Percentiles rank a stretch among this genome's conserved stretches.
Evolutionary conservation across 1,284 basidiomycete genomes (phyloP).

Genomic region (Ganoderma leucocontextum): DNA sequence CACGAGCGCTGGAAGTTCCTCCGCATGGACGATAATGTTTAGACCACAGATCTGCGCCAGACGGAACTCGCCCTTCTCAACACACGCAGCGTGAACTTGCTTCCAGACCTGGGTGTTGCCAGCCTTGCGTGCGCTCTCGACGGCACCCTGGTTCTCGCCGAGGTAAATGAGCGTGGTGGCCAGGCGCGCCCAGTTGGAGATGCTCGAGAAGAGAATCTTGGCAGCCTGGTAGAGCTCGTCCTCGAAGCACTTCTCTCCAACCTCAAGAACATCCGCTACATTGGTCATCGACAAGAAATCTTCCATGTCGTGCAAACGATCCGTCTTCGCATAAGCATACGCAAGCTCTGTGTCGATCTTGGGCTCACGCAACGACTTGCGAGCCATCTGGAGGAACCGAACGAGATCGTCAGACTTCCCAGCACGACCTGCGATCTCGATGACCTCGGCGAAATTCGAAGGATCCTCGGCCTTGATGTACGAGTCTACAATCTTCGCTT

Average conservation of each 20-base stretch:
- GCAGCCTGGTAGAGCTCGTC: constrained; percentile 98
- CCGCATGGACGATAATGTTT: constrained; percentile 94
- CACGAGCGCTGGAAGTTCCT: constrained; percentile 88
- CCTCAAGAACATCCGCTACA: constrained; percentile 94
- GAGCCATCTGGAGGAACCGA: constrained; percentile 98
- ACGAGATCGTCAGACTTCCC: constrained; percentile 99
- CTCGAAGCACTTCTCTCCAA: constrained; percentile 99
- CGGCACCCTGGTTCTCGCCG: constrained; percentile 97
- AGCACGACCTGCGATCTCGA: constrained; percentile 95
- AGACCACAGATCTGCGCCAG: constrained; percentile 98
- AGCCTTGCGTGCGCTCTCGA: constrained; percentile 98
- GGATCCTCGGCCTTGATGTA: constrained; percentile 99
- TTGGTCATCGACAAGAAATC: constrained; percentile 99
- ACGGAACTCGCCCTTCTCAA: constrained; percentile 97
- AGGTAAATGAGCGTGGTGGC: constrained; percentile 99
- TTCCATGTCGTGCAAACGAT: constrained; percentile 98
- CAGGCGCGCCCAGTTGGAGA: constrained; percentile 98
- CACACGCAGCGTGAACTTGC: constrained; percentile 98
- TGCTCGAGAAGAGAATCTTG: constrained; percentile 94
- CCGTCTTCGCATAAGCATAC: constrained; percentile 97
- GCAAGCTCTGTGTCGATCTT: constrained; percentile 98
- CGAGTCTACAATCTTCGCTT: constrained; percentile 68
- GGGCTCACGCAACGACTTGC: constrained; percentile 96
- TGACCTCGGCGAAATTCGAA: constrained; percentile 94
- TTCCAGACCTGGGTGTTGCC: constrained; percentile 99